Base-by-base conservation (phyloP, 2,329 filamentous ascomycete species). In the Clonostachys chloroleuca region DNA sequence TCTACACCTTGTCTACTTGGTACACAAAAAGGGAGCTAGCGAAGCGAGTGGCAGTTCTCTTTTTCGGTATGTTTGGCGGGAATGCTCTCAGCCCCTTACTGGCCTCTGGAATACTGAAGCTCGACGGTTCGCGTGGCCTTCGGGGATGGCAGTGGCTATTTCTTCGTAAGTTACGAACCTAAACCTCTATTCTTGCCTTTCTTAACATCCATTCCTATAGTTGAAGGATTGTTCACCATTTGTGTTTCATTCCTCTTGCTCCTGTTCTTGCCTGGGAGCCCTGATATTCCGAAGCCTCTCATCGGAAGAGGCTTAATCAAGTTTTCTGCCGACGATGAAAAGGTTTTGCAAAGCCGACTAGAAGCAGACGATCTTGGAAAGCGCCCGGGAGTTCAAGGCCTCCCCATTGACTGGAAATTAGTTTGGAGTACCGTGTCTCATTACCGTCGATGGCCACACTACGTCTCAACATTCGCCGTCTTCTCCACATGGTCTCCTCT, bases 71-170 rank as follows among this genome's bases (percentile, higher is more conserved):
- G 1, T 67, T 87, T 12, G 73, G 87, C 4, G 82, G 80, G 1
- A 82, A 83, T 3, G 83, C 84, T 2, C 87, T 87, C 56, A 83
- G 81, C 1, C 83, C 81, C 1, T 59, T 81, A 4, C 75, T 82
- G 17, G 73, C 77, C 1, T 77, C 77, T 0, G 78, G 83, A 3
- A 84, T 88, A 45, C 79, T 79, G 1, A 44, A 47, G 6, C 49
- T 57, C 0, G 55, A 57, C 6, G 70, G 74, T 2, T 64, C 66
- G 0, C 61, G 61, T 9, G 83, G 81, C 1, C 63, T 84, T 1
- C 64, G 70, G 5, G 81, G 81, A 1, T 87, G 82, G 82, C 66
- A 79, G 6, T 84, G 80, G 82, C 68, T 86, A 0, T 87, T 86
- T 61, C 83, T 87, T 34, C 55, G 73, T 77, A 58, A 44, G 59